Evolutionary conservation across 2,329 filamentous ascomycete genomes (phyloP).

Genomic region (Penicillium sp.): DNA sequence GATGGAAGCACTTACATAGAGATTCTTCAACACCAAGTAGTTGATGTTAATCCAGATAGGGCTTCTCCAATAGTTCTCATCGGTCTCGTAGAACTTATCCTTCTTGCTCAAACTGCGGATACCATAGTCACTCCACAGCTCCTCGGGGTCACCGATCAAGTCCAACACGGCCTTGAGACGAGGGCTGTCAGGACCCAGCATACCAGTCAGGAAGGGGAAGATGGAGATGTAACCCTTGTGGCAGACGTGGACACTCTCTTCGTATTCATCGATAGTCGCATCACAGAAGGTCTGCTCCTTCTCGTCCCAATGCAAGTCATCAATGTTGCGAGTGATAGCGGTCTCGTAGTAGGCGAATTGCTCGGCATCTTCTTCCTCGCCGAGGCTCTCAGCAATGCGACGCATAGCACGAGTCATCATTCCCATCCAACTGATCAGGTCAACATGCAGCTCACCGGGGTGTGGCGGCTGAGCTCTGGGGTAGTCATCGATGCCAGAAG

Average conservation of each 20-base stretch:
- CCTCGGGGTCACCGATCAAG: constrained; percentile 73
- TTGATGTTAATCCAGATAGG: constrained; percentile 97
- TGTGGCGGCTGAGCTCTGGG: constrained; percentile 90
- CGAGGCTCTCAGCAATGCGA: constrained; percentile 75
- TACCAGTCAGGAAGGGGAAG: constrained; percentile 85
- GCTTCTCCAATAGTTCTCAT: constrained; percentile 95
- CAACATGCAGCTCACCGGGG: constrained; percentile 91
- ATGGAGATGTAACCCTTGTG: constrained; percentile 96
- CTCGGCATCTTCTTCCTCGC: constrained; percentile 70
- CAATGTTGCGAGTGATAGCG: constrained; percentile 80
- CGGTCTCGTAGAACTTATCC: constrained; percentile 80
- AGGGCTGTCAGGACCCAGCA: constrained; percentile 71
- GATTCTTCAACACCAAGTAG: constrained; percentile 77
- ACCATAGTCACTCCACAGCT: constrained; percentile 89
- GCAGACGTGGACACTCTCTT: constrained; percentile 85
- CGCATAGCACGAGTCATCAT: constrained; percentile 86
- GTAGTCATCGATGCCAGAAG: constrained; percentile 94
- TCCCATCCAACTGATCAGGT: constrained; percentile 96
- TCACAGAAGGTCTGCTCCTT: constrained; percentile 85
- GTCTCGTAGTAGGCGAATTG: constrained; percentile 70
- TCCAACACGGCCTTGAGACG: constrained; percentile 74
- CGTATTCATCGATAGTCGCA: constrained; percentile 90
- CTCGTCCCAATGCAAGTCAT: constrained; percentile 90
- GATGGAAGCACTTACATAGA: constrained; percentile 64
- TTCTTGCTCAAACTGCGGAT: constrained; percentile 83